Conservation (phyloP, 352 stramenopile species). For the Pythium scleroteichum region DNA sequence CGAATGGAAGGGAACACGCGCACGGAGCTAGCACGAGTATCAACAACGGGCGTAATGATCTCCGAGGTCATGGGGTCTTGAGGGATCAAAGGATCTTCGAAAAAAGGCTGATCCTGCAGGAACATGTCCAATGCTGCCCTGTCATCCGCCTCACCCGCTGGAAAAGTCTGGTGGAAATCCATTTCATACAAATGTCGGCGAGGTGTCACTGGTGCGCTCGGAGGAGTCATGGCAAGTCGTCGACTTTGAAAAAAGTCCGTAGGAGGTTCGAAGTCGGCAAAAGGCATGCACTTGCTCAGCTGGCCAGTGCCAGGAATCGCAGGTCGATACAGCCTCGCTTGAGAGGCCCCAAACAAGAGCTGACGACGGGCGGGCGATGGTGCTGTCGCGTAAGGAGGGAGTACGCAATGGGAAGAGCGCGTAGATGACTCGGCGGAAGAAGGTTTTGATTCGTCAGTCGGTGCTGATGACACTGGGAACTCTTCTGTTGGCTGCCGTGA, state of each 20-base stretch:
- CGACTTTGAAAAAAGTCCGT: too few species aligned
- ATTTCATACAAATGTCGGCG: conserved; percentile 28
- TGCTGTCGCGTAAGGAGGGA: conserved; percentile 1
- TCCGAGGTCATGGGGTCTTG: not conserved
- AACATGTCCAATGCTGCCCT: conserved; percentile 7
- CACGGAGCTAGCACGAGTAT: not conserved
- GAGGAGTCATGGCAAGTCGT: not conserved
- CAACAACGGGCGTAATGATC: not conserved
- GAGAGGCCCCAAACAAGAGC: conserved; percentile 28
- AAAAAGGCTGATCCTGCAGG: conserved; percentile 12
- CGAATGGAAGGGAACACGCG: conserved; percentile 20
- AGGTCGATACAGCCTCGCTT: conserved; percentile 18
- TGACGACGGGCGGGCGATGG: conserved; percentile 18
- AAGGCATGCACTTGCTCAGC: conserved; percentile 45
- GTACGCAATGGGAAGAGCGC: not conserved
- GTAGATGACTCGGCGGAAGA: not conserved
- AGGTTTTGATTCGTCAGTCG: not conserved
- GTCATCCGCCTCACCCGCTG: not conserved
- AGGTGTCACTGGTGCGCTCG: not conserved
- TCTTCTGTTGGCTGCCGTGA: not conserved
- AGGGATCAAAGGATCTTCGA: not conserved
- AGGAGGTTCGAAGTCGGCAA: conserved; percentile 27
- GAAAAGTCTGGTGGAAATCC: conserved; percentile 16
- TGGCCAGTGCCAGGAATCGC: conserved; percentile 30
- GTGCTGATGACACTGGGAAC: not conserved